Evolutionary conservation across 768 basidiomycete species (phyloP).

Genomic region (Boletus tomentosulus): DNA sequence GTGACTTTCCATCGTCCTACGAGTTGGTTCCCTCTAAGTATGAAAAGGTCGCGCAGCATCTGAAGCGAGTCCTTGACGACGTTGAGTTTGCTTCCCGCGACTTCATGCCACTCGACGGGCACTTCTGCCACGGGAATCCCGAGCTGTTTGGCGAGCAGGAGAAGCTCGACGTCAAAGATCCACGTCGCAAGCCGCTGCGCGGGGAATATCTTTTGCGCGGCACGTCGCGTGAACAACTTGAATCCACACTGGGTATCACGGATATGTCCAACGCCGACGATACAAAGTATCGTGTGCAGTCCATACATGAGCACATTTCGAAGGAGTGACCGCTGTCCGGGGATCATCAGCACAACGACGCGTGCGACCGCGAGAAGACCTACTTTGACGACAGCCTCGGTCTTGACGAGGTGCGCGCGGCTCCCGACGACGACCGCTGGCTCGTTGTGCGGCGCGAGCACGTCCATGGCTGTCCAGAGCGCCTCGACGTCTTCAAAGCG

Average conservation of each 20-base stretch:
- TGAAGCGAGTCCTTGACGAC: conserved; percentile 80
- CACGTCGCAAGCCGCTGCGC: conserved; percentile 83
- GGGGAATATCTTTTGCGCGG: conserved; percentile 82
- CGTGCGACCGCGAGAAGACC: conserved; percentile 8
- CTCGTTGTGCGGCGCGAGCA: conserved; percentile 43
- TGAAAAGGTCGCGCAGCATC: conserved; percentile 84
- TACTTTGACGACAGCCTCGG: conserved; percentile 92
- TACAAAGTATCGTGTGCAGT: conserved; percentile 81
- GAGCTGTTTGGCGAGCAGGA: conserved; percentile 78
- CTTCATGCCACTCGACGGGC: conserved; percentile 90
- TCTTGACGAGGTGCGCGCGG: conserved; percentile 87
- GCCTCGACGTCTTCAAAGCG: conserved; percentile 77
- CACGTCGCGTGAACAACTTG: conserved; percentile 85
- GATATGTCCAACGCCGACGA: conserved; percentile 87
- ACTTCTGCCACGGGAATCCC: conserved; percentile 81
- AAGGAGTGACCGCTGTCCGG: conserved; percentile 70
- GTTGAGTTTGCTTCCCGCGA: conserved; percentile 87
- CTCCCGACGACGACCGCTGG: conserved; percentile 79
- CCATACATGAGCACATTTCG: conserved; percentile 94
- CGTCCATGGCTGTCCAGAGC: conserved; percentile 76
- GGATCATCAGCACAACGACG: neutral
- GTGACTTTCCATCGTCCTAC: conserved; percentile 68
- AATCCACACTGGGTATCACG: conserved; percentile 97
- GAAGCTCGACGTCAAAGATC: conserved; percentile 96
- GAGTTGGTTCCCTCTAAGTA: conserved; percentile 78